Percentiles rank a stretch among this genome's conserved stretches.
These are phyloP conservation scores for Miamiensis avidus DNA, from an alignment of 169 alveolate genomes.

Conservation along the genomic window DNA sequence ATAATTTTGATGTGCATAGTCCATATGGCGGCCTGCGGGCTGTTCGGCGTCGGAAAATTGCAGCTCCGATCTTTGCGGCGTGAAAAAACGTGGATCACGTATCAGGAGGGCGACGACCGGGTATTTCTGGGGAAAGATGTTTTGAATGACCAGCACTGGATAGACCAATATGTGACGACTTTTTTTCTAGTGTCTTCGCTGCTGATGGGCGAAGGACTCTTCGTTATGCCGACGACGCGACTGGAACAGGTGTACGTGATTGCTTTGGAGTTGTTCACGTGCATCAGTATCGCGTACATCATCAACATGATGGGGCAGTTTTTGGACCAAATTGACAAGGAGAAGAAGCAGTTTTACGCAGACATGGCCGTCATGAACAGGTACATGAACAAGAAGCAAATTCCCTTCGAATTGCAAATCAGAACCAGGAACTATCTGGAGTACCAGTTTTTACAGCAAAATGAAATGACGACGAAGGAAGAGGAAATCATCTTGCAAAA, in stretches of 20 bases:
- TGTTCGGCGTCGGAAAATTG: neutral
- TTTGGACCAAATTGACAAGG: neutral
- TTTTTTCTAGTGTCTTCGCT: neutral
- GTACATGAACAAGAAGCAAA: neutral
- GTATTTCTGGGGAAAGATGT: no score
- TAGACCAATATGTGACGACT: neutral
- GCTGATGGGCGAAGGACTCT: neutral
- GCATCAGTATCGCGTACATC: neutral
- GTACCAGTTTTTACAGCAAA: neutral
- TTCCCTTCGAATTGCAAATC: neutral
- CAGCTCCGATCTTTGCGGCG: no score
- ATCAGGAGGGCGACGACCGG: neutral
- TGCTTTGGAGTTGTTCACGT: neutral
- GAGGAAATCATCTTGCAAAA: neutral
- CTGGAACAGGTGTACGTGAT: neutral
- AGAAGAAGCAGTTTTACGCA: neutral
- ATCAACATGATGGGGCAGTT: neutral
- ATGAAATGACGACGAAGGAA: neutral
- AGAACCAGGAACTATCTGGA: neutral
- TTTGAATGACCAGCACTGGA: neutral
- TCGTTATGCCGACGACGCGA: neutral
- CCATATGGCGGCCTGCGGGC: neutral
- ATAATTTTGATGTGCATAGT: neutral
- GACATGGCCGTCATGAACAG: neutral
- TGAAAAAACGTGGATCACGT: neutral